Base-by-base conservation (phyloP, 192 early-diverging fungal species). In the Oehlia diaphana region DNA sequence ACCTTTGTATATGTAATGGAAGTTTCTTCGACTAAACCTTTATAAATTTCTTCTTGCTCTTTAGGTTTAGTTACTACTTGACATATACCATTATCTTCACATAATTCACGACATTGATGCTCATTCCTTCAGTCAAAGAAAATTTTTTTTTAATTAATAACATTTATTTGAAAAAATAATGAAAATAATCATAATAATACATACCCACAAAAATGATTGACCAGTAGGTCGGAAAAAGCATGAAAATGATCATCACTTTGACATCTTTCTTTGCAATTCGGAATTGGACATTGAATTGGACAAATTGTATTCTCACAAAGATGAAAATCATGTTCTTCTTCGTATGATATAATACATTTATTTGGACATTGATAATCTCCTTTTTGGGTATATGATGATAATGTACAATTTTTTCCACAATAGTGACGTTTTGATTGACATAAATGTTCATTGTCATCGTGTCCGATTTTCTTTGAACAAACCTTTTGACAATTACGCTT, bases 191-290 rank as follows among this genome's bases (percentile, higher is more conserved):
- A 37, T 33, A 0, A 47, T 0, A 28, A 4, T 67, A 67, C 70
- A 72, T 14, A 78, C 76, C 77, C 77, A 28, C 77, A 78, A 78
- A 78, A 78, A 70, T 78, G 77, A n/a, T 70, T 26, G 1, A 61
- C 35, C 9, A n/a, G 16, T 0, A 9, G 4, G n/a, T 42, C 19
- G 0, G 26, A 19, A 5, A 61, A 71, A 16, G 64, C 50, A 61
- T 78, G 77, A 70, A 78, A 71, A 78, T 78, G 77, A 61, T 78
- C 50, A 13, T 58, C 31, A 61, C 67, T 70, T 58, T 78, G 39
- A 21, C 77, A 78, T 28, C 31, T 47, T 28, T 49, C 16, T 10
- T 62, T 47, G 9, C 77, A 78, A 21, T 39, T 23, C 8, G 13
- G 5, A 31, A 78, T 69, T 68, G 50, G 68, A 58, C 77, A 78